These are phyloP conservation scores for Papiliotrema laurentii DNA, from an alignment of 1,284 basidiomycete species.

Conservation along the genomic window DNA sequence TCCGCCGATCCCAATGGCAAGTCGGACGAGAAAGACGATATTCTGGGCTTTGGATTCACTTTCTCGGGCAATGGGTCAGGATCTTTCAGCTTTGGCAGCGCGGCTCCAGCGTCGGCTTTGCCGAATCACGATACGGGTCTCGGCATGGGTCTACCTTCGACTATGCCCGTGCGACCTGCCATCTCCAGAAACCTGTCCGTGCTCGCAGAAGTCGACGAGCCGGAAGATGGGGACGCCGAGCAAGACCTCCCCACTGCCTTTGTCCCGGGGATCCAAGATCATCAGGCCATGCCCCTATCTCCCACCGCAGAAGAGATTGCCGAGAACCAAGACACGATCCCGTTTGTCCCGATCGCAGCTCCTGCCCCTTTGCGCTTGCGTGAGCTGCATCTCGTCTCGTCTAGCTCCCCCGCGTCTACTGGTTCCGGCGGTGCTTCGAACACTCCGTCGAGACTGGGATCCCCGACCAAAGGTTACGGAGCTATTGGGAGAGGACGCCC, in stretches of 20 bases:
- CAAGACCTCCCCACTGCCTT: not conserved
- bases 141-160: slow-evolving; percentile 15
- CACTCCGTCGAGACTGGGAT: slow-evolving; percentile 4
- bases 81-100: slow-evolving; percentile 2
- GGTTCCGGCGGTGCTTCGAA: no score
- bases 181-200: slow-evolving; percentile 23
- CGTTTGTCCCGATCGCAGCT: slow-evolving; percentile 7
- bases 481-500: slow-evolving; percentile 36
- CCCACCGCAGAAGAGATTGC: not conserved
- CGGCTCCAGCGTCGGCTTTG: not conserved
- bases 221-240: slow-evolving; percentile 27
- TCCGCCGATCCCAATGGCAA: slow-evolving; percentile 14
- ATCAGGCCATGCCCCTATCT: not conserved
- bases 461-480: slow-evolving; percentile 33
- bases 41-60: slow-evolving; percentile 23
- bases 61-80: slow-evolving; percentile 2
- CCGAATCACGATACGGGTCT: slow-evolving; percentile 3
- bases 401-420: slow-evolving; percentile 22
- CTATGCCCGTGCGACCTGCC: slow-evolving; percentile 20
- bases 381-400: slow-evolving; percentile 34
- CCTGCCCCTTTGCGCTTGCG: slow-evolving; percentile 30
- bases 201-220: slow-evolving; percentile 40
- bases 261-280: not conserved
- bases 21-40: slow-evolving; percentile 24
- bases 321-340: not conserved